These are phyloP conservation scores for Casuarina equisetifolia DNA, from an alignment of 306 rosid species.

Conservation along the genomic window DNA sequence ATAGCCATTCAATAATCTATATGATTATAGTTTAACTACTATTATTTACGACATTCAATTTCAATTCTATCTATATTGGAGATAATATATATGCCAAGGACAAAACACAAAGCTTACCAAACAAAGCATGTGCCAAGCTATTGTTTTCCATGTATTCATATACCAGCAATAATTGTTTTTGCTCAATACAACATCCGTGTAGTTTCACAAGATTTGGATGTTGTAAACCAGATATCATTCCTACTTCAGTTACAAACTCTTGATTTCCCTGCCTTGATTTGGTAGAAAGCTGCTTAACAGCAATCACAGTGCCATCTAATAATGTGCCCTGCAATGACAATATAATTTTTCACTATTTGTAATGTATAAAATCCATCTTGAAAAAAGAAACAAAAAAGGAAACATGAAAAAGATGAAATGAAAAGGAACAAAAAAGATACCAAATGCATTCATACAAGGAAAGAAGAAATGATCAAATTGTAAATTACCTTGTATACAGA, in stretches of 20 bases:
- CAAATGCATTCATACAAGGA: no score
- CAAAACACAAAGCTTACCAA: constrained; percentile 40
- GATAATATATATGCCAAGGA: neutral
- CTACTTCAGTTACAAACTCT: constrained; percentile 57
- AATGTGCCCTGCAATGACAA: constrained; percentile 40
- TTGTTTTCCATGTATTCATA: constrained; percentile 69
- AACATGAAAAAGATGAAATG: neutral
- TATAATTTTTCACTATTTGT: no score
- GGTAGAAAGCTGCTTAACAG: constrained; percentile 58
- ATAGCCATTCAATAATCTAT: no score
- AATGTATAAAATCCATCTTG: no score
- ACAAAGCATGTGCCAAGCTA: constrained; percentile 51
- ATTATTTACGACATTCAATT: no score
- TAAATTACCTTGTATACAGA: constrained; percentile 59
- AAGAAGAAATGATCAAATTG: neutral
- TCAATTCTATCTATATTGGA: no score
- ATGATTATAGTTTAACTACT: no score
- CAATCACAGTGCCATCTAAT: constrained; percentile 50
- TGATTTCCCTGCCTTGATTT: constrained; percentile 53
- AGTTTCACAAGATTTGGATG: constrained; percentile 69
- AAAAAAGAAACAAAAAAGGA: neutral
- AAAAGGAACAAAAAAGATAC: no score
- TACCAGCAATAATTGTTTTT: constrained; percentile 51
- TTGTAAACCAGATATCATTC: constrained; percentile 55
- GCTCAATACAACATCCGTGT: constrained; percentile 58